A percentile compares a stretch with the other conserved stretches of the same genome.
Conservation (phyloP, 768 basidiomycete species). For the Tylopilus vinaceipallidus region DNA sequence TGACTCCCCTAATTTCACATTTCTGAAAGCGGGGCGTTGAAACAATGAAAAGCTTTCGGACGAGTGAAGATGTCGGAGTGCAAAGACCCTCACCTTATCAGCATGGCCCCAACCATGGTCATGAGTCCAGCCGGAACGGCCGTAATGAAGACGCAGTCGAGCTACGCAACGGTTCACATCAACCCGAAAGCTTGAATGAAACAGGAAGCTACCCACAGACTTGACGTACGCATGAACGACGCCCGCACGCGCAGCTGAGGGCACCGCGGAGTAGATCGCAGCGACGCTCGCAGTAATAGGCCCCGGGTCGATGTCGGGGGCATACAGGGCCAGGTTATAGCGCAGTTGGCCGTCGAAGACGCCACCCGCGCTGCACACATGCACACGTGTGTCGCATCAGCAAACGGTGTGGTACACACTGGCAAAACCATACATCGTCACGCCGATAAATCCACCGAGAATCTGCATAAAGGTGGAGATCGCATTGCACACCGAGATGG, state of each 20-base stretch:
- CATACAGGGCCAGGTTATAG: conserved; percentile 8
- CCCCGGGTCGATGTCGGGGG: conserved; percentile 7
- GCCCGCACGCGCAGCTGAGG: not conserved
- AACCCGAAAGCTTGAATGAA: not conserved
- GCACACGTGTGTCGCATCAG: no score
- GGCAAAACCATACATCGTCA: conserved; percentile 3
- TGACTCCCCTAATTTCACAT: conserved; percentile 5
- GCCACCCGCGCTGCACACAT: conserved; percentile 10
- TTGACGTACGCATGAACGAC: conserved; percentile 15
- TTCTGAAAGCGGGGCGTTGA: not conserved
- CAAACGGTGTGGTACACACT: no score
- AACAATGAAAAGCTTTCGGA: not conserved
- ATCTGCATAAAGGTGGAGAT: conserved; percentile 13
- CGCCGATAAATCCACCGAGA: conserved; percentile 10
- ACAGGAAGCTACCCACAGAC: conserved; percentile 1
- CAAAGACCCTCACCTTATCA: conserved; percentile 6
- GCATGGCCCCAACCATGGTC: conserved; percentile 6
- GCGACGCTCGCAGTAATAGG: conserved; percentile 7
- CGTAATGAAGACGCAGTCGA: conserved; percentile 14
- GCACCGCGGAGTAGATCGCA: conserved; percentile 7
- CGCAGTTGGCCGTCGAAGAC: conserved; percentile 9
- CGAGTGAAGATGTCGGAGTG: no score
- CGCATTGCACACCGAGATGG: conserved; percentile 5
- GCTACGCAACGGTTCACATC: no score
- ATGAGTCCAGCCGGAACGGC: conserved; percentile 10